phyloP scores from a whole-genome alignment of 1,139 yeast species.

The Lodderomyces orthopsilosis region DNA sequence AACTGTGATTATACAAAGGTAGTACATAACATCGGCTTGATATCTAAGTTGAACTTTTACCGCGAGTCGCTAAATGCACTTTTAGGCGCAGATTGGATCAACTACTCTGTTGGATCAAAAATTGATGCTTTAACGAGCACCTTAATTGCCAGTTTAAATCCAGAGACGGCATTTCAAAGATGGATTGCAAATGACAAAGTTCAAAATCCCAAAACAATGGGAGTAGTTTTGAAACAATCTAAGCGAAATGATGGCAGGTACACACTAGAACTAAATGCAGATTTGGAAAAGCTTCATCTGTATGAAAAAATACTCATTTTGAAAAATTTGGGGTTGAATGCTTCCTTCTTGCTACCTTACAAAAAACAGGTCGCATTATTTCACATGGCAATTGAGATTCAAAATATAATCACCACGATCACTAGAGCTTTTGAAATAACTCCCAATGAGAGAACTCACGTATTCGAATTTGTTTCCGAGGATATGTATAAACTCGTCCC shows the following conservation, averaged over 20 bases:
- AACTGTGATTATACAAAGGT: constrained; percentile 11
- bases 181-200: constrained; percentile 41
- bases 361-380: constrained; percentile 46
- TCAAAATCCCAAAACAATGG: constrained; percentile 9
- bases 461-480: constrained; percentile 37
- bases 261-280: constrained; percentile 47
- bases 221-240: background rate
- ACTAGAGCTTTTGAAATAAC: constrained; percentile 26
- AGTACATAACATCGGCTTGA: constrained; percentile 22
- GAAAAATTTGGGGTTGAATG: constrained; percentile 50
- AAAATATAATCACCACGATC: constrained; percentile 38
- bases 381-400: constrained; percentile 57
- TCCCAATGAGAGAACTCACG: constrained; percentile 32
- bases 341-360: constrained; percentile 50
- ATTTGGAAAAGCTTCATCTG: constrained; percentile 40
- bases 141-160: constrained; percentile 45
- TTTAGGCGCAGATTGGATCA: constrained; percentile 73
- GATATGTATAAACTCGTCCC: constrained; percentile 32
- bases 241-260: constrained; percentile 9
- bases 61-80: constrained; percentile 19
- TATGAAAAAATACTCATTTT: constrained; percentile 57
- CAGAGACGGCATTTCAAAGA: constrained; percentile 36
- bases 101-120: constrained; percentile 69
- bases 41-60: constrained; percentile 23
- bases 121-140: constrained; percentile 50